These are phyloP conservation scores for Monosporozyma solicola DNA, from an alignment of 805 yeast genomes.

Conservation along the genomic window DNA sequence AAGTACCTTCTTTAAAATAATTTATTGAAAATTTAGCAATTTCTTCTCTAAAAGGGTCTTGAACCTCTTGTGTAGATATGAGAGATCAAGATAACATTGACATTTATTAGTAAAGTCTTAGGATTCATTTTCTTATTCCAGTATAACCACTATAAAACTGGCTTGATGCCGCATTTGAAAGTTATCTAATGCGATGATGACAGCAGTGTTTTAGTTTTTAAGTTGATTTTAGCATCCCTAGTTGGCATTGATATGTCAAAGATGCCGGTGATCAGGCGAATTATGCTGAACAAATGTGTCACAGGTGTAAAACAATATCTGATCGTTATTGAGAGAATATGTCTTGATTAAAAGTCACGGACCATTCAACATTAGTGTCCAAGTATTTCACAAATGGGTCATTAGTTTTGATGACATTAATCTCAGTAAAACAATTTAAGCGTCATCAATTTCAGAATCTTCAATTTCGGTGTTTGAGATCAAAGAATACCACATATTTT, in stretches of 20 bases:
- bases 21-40: constrained; percentile 78
- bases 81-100: constrained; percentile 78
- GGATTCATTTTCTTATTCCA: constrained; percentile 9
- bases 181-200: constrained; percentile 95
- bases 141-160: constrained; percentile 77
- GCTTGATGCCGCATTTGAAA: constrained; percentile 94
- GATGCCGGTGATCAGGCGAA: too few species aligned
- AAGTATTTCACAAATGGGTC: background rate
- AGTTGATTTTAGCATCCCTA: constrained; percentile 80
- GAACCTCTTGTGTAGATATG: constrained; percentile 99
- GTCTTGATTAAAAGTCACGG: background rate
- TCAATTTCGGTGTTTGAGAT: constrained; percentile 8
- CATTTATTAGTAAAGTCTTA: too few species aligned
- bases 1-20: constrained; percentile 92
- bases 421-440: background rate
- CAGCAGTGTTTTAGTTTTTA: constrained; percentile 81
- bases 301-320: background rate
- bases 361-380: background rate
- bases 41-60: constrained; percentile 93
- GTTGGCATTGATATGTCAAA: too few species aligned
- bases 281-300: too few species aligned
- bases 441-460: background rate
- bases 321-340: background rate
- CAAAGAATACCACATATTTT: constrained; percentile 25
- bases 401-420: too few species aligned